Evolutionary conservation across 2,329 filamentous ascomycete species (phyloP).

Genomic region (Cryphonectria radicalis): DNA sequence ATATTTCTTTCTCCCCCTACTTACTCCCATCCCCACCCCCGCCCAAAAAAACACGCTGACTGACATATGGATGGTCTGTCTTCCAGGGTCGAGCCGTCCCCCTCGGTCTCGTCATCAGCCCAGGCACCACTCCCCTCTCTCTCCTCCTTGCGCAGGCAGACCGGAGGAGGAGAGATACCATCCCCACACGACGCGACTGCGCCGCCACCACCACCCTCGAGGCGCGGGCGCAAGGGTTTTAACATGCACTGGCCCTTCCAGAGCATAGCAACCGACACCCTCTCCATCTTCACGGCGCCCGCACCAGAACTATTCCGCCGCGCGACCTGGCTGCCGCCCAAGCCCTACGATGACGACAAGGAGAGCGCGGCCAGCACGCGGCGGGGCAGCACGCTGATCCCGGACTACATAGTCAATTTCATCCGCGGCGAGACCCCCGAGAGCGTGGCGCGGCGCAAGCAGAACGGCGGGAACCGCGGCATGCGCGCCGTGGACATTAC

Average conservation of each 20-base stretch:
- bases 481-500: constrained; percentile 40
- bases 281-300: constrained; percentile 31
- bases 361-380: constrained; percentile 25
- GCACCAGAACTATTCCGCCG: constrained; percentile 26
- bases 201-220: constrained; percentile 23
- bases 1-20: not conserved
- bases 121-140: not conserved
- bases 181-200: not conserved
- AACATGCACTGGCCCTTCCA: constrained; percentile 43
- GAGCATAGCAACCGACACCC: constrained; percentile 37
- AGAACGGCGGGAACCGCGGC: constrained; percentile 40
- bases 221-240: constrained; percentile 26
- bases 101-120: not conserved
- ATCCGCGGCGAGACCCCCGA: constrained; percentile 60
- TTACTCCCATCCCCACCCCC: not conserved
- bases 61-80: not conserved
- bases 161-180: not conserved
- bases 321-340: constrained; percentile 36
- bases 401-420: constrained; percentile 61
- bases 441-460: constrained; percentile 51
- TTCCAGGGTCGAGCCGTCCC: constrained; percentile 1
- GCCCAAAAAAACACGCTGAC: no score
- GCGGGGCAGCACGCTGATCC: constrained; percentile 50
- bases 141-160: not conserved
- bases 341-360: constrained; percentile 22